phyloP scores from a whole-genome alignment of 2,329 filamentous ascomycete species.

The Alternaria ethzedia region DNA sequence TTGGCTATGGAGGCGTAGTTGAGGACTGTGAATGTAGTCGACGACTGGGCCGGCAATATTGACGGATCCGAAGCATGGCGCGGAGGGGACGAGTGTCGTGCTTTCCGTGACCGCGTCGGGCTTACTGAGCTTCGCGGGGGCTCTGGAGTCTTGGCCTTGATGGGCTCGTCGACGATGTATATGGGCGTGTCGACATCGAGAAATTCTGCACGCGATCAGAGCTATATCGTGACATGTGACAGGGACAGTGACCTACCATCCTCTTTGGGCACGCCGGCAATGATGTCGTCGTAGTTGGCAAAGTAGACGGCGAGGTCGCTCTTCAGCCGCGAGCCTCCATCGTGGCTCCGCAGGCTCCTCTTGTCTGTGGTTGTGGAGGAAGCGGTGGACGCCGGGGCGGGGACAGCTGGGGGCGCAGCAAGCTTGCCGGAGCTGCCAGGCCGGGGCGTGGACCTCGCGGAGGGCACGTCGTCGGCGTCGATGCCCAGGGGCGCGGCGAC shows the following conservation, averaged over 20 bases:
- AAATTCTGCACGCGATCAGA: constrained; percentile 63
- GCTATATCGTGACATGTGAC: constrained; percentile 11
- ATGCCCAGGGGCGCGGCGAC: constrained; percentile 45
- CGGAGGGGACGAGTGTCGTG: constrained; percentile 22
- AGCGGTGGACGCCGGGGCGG: constrained; percentile 23
- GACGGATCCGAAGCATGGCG: constrained; percentile 21
- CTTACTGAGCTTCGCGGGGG: constrained; percentile 30
- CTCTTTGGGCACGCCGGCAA: constrained; percentile 82
- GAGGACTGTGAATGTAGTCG: constrained; percentile 46
- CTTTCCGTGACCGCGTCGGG: constrained; percentile 35
- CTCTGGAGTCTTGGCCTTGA: constrained; percentile 34
- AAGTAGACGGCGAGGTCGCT: constrained; percentile 93
- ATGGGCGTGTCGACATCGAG: constrained; percentile 76
- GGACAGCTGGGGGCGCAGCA: constrained; percentile 22
- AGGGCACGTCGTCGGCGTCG: constrained; percentile 41
- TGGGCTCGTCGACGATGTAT: constrained; percentile 68
- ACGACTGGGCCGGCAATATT: constrained; percentile 31
- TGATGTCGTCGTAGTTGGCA: constrained; percentile 90
- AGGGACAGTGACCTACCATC: constrained; percentile 62
- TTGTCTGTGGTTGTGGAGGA: constrained; percentile 63
- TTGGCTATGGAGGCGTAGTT: constrained; percentile 51
- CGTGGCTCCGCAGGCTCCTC: constrained; percentile 83
- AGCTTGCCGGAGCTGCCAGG: constrained; percentile 35
- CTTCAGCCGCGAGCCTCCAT: constrained; percentile 81
- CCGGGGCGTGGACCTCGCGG: constrained; percentile 40